phyloP scores from a whole-genome alignment of 2,329 filamentous ascomycete species.

The Cercospora sojina region DNA sequence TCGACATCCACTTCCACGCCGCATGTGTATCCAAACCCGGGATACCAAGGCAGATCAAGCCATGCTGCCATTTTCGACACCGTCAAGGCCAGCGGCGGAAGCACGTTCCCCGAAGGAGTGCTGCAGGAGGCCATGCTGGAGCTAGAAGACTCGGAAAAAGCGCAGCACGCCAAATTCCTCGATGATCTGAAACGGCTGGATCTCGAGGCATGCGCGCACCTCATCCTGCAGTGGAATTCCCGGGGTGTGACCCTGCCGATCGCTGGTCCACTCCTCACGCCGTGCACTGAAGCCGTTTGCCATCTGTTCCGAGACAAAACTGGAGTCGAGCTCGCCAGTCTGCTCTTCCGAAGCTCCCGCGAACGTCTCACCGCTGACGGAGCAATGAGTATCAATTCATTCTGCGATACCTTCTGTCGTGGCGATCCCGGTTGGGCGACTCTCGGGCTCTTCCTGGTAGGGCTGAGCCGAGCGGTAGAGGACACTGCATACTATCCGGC shows the following conservation, averaged over 20 bases:
- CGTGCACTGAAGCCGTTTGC: slow-evolving; percentile 29
- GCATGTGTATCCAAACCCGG: slow-evolving; percentile 38
- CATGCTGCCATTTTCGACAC: slow-evolving; percentile 38
- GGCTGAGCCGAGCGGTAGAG: slow-evolving; percentile 41
- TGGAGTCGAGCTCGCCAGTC: slow-evolving; percentile 1
- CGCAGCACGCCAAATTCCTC: slow-evolving; percentile 26
- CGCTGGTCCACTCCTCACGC: slow-evolving; percentile 27
- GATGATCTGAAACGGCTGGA: slow-evolving; percentile 20
- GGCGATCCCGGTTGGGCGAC: slow-evolving; percentile 42
- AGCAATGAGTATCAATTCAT: neutral
- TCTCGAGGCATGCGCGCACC: slow-evolving; percentile 20
- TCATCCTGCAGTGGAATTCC: slow-evolving; percentile 31
- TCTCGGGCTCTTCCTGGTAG: slow-evolving; percentile 42
- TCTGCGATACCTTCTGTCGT: slow-evolving; percentile 9
- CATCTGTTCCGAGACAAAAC: slow-evolving; percentile 12
- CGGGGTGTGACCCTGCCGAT: slow-evolving; percentile 34
- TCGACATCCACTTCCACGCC: slow-evolving; percentile 13
- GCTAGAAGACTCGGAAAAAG: slow-evolving; percentile 25
- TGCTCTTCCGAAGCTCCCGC: slow-evolving; percentile 14
- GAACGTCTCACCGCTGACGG: slow-evolving; percentile 5
- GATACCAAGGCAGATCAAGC: slow-evolving; percentile 37
- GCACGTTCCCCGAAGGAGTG: slow-evolving; percentile 1
- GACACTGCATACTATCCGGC: slow-evolving; percentile 37
- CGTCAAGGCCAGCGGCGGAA: slow-evolving; percentile 26
- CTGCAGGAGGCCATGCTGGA: slow-evolving; percentile 5